These are phyloP conservation scores for Paratrypanosoma confusum DNA, from an alignment of 208 protist genomes.

Conservation along the genomic window DNA sequence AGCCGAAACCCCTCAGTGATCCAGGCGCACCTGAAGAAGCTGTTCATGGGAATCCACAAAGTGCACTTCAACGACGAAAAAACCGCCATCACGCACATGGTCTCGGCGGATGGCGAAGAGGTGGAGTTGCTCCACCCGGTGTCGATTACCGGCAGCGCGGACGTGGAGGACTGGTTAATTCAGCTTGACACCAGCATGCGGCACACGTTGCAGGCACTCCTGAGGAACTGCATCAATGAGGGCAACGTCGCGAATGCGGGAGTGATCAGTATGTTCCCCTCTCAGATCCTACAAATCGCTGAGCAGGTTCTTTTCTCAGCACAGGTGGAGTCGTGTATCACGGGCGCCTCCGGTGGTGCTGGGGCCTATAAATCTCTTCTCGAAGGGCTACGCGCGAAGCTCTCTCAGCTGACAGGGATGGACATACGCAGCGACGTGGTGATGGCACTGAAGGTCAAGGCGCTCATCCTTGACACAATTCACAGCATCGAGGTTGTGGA, in stretches of 20 bases:
- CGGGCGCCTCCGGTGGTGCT: too few species aligned
- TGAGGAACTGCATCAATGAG: conserved; percentile 19
- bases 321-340: conserved; percentile 55
- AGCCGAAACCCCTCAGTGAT: conserved; percentile 87
- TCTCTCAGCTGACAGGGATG: conserved; percentile 55
- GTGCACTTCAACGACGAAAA: conserved; percentile 72
- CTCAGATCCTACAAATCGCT: conserved; percentile 82
- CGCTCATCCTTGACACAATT: conserved; percentile 93
- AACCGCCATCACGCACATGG: conserved; percentile 83
- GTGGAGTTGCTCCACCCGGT: conserved; percentile 63
- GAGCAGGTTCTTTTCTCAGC: conserved; percentile 77
- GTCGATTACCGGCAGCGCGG: conserved; percentile 70
- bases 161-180: conserved; percentile 91
- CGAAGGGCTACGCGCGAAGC: conserved; percentile 23
- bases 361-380: conserved; percentile 22
- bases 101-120: conserved; percentile 77
- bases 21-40: conserved; percentile 89
- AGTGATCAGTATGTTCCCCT: conserved; percentile 64
- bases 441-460: conserved; percentile 79
- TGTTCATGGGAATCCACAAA: conserved; percentile 90
- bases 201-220: conserved; percentile 58
- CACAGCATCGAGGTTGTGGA: conserved; percentile 93
- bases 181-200: conserved; percentile 81
- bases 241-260: too few species aligned
- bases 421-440: conserved; percentile 27